Evolutionary conservation across 1,284 basidiomycete genomes (phyloP), one percentile per base, ranked within the genome.

Genomic region (Violaceomyces palustris): DNA sequence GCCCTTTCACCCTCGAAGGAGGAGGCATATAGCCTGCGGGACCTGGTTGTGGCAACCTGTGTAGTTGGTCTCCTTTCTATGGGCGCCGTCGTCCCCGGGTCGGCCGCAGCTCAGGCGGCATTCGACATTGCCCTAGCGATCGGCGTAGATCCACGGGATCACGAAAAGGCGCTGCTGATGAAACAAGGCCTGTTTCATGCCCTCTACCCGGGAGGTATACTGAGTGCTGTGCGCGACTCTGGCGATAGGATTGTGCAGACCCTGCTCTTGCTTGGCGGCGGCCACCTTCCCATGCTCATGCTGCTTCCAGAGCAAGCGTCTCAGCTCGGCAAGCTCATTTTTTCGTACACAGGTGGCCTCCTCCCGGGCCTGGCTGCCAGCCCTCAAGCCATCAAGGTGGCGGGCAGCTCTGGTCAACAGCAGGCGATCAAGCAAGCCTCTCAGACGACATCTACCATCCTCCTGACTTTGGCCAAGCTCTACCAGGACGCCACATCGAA

Each of bases 381-480:
- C 14, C 36, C 29, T 12, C 24, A 10, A 6, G n/a, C n/a, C n/a
- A n/a, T n/a, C n/a, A n/a, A n/a, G n/a, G n/a, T n/a, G n/a, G 14
- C 11, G 6, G 33, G 18, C 19, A 6, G n/a, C 36, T 7, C 25
- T 24, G 35, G 11, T 30, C 18, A 35, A 2, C 51, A 61, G 42
- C 56, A 67, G 70, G 37, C 76, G 74, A 50, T 48, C 35, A 71
- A 45, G 35, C 68, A 52, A 48, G 50, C 66, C 8, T 44, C 59
- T 42, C 75, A 75, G 58, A 78, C 79, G 49, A 78, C 79, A 25
- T 78, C 79, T 39, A 80, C 79, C 12, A 75, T 81, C 36, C 66
- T 83, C 15, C 75, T 83, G 29, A 79, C 79, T 6, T 74, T 83
- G 12, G 80, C 82, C 14, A 82, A 80, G 64, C 72, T 78, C 18